phyloP scores from a whole-genome alignment of 257 asterid species.

The Nicotiana noctiflora region DNA sequence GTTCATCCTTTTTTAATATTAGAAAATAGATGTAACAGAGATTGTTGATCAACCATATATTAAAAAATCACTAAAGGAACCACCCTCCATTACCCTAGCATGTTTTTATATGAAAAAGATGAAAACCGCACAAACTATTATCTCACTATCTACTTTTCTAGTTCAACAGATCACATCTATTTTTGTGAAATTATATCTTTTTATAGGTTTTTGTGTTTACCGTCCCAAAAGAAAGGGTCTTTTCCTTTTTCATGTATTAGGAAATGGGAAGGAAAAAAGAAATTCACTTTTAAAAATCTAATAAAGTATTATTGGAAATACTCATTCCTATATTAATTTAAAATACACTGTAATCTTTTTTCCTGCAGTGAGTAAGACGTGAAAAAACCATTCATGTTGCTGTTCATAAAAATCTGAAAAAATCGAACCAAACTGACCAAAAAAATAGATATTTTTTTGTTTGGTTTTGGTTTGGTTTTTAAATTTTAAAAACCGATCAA shows the following conservation, averaged over 20 bases:
- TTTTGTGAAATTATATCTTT: background rate
- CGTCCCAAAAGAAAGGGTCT: background rate
- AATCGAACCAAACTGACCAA: too few relatives aligned
- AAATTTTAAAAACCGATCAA: too few relatives aligned
- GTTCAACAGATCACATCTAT: background rate
- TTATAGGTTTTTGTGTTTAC: background rate
- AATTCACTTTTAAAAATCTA: background rate
- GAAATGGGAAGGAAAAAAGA: background rate
- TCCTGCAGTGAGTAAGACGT: too few relatives aligned
- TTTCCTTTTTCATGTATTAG: background rate
- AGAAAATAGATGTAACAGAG: background rate
- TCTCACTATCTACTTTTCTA: background rate
- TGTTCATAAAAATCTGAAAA: too few relatives aligned
- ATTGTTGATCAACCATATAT: background rate
- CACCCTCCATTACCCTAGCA: slow-evolving; percentile 1
- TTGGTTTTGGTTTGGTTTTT: too few relatives aligned
- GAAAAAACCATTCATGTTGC: too few relatives aligned
- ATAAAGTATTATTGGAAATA: background rate
- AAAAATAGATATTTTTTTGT: too few relatives aligned
- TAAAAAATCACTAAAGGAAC: background rate
- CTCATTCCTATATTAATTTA: too few relatives aligned
- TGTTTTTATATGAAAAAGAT: background rate
- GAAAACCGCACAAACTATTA: background rate
- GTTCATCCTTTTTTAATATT: background rate
- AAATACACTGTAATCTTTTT: too few relatives aligned